Conservation (phyloP, 257 asterid genomes). For the Solanum microdontum region DNA sequence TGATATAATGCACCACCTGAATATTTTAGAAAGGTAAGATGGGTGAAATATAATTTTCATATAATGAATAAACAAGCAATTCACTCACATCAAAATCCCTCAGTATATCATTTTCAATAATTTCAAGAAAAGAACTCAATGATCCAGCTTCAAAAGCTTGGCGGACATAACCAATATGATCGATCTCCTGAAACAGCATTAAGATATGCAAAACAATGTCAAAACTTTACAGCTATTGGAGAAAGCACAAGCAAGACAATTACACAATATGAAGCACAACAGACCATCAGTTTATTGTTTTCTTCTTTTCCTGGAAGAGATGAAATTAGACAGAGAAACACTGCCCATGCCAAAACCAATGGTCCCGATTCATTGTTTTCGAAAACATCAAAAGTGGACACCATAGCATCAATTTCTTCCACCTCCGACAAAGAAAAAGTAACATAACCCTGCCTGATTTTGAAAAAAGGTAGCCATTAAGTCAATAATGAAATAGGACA, state of each 20-base stretch:
- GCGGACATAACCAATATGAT: constrained; percentile 71
- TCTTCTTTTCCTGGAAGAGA: constrained; percentile 78
- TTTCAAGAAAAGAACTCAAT: constrained; percentile 61
- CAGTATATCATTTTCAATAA: constrained; percentile 63
- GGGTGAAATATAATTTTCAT: neutral
- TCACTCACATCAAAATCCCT: constrained; percentile 68
- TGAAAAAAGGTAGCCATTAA: neutral
- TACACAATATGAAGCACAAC: constrained; percentile 7
- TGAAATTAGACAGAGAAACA: constrained; percentile 74
- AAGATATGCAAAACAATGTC: constrained; percentile 2
- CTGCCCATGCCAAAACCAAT: constrained; percentile 89
- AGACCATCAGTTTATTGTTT: constrained; percentile 53
- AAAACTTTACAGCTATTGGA: neutral
- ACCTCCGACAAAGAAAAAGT: constrained; percentile 68
- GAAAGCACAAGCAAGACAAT: constrained; percentile 4
- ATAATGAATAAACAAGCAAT: neutral
- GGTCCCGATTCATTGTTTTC: constrained; percentile 81
- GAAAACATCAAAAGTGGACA: constrained; percentile 44
- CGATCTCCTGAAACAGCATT: constrained; percentile 60
- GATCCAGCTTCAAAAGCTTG: constrained; percentile 88
- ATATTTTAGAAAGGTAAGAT: neutral
- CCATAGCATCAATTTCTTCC: constrained; percentile 54
- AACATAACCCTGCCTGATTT: constrained; percentile 65
- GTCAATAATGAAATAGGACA: neutral
- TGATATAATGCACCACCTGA: neutral